Percentiles rank a stretch among this genome's conserved stretches.
Conservation (phyloP, 345 rosid genomes). For the Camelina sativa region DNA sequence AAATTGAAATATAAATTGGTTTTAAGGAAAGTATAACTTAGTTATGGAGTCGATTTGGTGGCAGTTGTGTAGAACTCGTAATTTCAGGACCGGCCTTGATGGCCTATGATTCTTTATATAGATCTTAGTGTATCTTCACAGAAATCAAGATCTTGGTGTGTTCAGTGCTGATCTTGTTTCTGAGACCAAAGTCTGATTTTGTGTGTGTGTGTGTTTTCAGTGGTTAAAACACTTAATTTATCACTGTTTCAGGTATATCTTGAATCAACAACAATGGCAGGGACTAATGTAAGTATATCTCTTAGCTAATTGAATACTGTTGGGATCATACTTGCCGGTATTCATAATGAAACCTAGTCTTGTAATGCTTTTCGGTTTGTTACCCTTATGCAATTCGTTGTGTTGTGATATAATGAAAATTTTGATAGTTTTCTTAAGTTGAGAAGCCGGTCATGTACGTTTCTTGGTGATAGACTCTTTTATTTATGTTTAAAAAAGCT, state of each 20-base stretch:
- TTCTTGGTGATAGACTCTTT: background rate
- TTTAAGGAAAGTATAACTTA: background rate
- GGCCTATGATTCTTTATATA: constrained; percentile 12
- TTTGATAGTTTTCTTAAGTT: background rate
- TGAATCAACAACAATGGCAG: constrained; percentile 35
- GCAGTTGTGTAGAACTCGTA: background rate
- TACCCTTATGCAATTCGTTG: background rate
- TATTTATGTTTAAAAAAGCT: background rate
- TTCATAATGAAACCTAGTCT: background rate
- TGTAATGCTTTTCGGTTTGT: background rate
- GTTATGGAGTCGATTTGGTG: constrained; percentile 9
- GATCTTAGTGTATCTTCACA: constrained; percentile 3
- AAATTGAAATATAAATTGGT: background rate
- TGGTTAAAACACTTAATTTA: constrained; percentile 4
- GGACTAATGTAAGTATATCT: constrained; percentile 38
- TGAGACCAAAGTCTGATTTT: constrained; percentile 2
- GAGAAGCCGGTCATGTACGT: constrained; percentile 13
- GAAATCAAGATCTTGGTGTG: background rate
- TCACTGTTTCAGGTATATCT: constrained; percentile 35
- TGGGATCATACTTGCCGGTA: background rate
- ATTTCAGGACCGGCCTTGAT: background rate
- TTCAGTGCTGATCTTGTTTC: constrained; percentile 5
- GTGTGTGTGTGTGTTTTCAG: background rate
- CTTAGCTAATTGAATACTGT: background rate
- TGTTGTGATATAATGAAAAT: background rate